Percentiles rank a stretch among this genome's conserved stretches.
phyloP scores from a whole-genome alignment of 148 eudicot species.

The Diospyros lotus region DNA sequence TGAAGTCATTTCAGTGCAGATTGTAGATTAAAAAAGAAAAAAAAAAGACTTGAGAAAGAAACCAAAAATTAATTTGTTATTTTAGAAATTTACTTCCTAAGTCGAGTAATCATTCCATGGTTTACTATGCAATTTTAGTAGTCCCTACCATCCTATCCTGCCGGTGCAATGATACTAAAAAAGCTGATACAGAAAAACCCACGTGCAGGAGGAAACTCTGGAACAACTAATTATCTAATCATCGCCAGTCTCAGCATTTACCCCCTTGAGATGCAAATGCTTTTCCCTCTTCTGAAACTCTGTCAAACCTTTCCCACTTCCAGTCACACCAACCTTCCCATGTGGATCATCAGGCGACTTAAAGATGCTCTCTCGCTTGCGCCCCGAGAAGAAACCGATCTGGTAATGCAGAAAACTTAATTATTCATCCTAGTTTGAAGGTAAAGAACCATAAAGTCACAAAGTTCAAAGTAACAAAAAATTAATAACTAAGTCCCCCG shows the following conservation, averaged over 20 bases:
- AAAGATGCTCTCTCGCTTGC: conserved; percentile 92
- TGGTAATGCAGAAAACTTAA: conserved; percentile 12
- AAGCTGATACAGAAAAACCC: conserved; percentile 1
- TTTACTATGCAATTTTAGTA: not conserved
- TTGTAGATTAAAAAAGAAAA: not conserved
- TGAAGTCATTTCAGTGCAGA: no score
- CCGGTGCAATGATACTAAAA: conserved; percentile 1
- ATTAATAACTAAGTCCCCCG: no score
- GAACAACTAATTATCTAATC: conserved; percentile 28
- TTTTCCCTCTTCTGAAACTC: conserved; percentile 95
- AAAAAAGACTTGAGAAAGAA: not conserved
- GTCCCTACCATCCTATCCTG: not conserved
- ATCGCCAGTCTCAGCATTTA: conserved; percentile 51
- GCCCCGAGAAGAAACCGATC: conserved; percentile 96
- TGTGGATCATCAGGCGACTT: conserved; percentile 96
- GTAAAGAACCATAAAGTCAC: not conserved
- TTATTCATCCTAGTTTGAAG: no score
- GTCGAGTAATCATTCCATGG: not conserved
- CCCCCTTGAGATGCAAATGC: conserved; percentile 91
- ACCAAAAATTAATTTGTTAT: not conserved
- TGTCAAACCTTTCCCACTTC: conserved; percentile 97
- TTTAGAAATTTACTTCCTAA: conserved; percentile 4
- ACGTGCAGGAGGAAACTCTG: not conserved
- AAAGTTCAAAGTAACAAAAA: not conserved
- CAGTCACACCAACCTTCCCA: conserved; percentile 97